Evolutionary conservation across 2,329 filamentous ascomycete species (phyloP).

Genomic region (Dothiorella sarmentorum): DNA sequence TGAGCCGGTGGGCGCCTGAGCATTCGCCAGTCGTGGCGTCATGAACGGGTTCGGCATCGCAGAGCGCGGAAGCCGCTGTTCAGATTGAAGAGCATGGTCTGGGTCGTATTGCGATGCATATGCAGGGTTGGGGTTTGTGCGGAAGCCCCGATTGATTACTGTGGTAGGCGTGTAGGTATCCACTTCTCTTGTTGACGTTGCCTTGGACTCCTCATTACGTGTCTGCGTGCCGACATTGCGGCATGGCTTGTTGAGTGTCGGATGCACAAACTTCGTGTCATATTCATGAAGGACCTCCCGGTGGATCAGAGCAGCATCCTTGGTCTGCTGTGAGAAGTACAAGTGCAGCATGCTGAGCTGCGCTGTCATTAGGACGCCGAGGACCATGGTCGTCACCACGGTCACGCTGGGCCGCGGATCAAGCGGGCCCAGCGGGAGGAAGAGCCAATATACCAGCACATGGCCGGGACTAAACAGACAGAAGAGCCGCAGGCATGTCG

Average conservation of each 20-base stretch:
- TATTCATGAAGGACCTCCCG: slow-evolving; percentile 94
- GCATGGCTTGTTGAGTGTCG: slow-evolving; percentile 76
- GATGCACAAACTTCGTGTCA: slow-evolving; percentile 91
- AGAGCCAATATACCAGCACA: slow-evolving; percentile 84
- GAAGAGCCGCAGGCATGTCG: slow-evolving; percentile 76
- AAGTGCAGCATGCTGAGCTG: slow-evolving; percentile 73
- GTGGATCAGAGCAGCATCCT: slow-evolving; percentile 79
- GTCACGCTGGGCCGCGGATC: slow-evolving; percentile 83
- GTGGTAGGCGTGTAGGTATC: slow-evolving; percentile 61
- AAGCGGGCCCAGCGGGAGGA: slow-evolving; percentile 71
- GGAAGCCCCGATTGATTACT: slow-evolving; percentile 70
- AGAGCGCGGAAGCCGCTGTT: slow-evolving; percentile 9
- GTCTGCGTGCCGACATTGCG: slow-evolving; percentile 77
- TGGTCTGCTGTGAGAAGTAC: slow-evolving; percentile 77
- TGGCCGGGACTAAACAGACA: slow-evolving; percentile 92
- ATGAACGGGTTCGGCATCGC: slow-evolving; percentile 19
- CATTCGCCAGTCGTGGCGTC: slow-evolving; percentile 15
- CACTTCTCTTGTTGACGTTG: slow-evolving; percentile 46
- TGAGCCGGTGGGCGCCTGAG: slow-evolving; percentile 33
- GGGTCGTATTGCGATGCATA: slow-evolving; percentile 72
- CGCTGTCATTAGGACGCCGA: slow-evolving; percentile 70
- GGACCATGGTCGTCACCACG: slow-evolving; percentile 74
- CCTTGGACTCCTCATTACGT: slow-evolving; percentile 34
- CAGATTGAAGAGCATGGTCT: slow-evolving; percentile 44
- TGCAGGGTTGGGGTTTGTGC: slow-evolving; percentile 77